Percentiles rank a stretch among this genome's conserved stretches.
phyloP scores from a whole-genome alignment of 2,329 filamentous ascomycete genomes.

The Akanthomyces uredinophilus region DNA sequence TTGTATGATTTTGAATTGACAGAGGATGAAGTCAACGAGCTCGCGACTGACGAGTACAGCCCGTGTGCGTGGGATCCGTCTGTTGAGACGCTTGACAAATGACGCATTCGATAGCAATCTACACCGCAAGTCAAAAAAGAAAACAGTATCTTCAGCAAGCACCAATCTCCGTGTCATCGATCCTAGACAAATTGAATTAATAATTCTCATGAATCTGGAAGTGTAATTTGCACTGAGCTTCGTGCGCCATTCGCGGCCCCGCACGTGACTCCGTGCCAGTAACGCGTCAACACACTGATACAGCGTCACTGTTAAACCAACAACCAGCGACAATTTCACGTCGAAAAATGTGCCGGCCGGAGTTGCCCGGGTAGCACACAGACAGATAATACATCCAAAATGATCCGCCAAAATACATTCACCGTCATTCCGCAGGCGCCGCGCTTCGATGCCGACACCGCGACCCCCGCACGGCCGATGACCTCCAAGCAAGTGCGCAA shows the following conservation, averaged over 20 bases:
- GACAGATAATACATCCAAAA: conserved; percentile 18
- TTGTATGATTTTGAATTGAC: conserved; percentile 53
- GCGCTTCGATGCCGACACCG: conserved; percentile 18
- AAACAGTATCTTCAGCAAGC: too few species aligned
- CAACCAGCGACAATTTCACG: background rate
- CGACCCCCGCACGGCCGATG: conserved; percentile 29
- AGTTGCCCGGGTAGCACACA: background rate
- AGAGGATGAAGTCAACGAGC: conserved; percentile 44
- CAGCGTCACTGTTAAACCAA: background rate
- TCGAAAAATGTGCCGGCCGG: background rate
- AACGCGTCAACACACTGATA: conserved; percentile 9
- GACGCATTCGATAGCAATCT: background rate
- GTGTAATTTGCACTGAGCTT: too few species aligned
- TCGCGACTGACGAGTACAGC: conserved; percentile 49
- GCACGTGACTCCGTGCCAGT: conserved; percentile 17
- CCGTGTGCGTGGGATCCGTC: conserved; percentile 55
- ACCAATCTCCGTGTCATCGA: too few species aligned
- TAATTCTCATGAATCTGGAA: too few species aligned
- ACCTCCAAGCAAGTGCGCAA: conserved; percentile 39
- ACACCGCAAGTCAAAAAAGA: too few species aligned
- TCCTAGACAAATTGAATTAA: too few species aligned
- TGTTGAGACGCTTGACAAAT: conserved; percentile 39
- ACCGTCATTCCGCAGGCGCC: conserved; percentile 35
- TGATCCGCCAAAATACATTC: conserved; percentile 40
- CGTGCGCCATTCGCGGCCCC: background rate